phyloP scores from a whole-genome alignment of 225 moss, liverwort and hornwort species.

The Bryum argenteum region DNA sequence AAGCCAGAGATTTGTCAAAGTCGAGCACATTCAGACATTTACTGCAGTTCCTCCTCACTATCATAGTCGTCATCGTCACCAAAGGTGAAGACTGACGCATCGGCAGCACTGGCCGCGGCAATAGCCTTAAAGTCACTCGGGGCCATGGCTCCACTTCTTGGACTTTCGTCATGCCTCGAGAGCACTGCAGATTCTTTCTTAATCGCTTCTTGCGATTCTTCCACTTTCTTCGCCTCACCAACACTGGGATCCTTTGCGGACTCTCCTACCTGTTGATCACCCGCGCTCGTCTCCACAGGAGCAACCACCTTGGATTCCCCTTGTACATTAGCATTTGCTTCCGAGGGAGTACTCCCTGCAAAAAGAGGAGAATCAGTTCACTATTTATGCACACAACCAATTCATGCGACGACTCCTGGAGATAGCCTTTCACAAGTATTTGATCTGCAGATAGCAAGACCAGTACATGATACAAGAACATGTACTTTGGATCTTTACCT shows the following conservation, averaged over 20 bases:
- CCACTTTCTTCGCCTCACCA: slow-evolving; percentile 33
- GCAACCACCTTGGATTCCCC: slow-evolving; percentile 26
- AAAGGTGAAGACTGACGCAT: slow-evolving; percentile 97
- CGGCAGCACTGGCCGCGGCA: slow-evolving; percentile 93
- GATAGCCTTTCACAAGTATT: neutral
- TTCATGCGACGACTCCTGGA: neutral
- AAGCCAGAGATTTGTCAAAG: slow-evolving; percentile 10
- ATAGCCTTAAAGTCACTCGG: slow-evolving; percentile 94
- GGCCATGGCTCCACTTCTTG: slow-evolving; percentile 59
- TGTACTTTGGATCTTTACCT: slow-evolving; percentile 24
- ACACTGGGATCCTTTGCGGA: slow-evolving; percentile 29
- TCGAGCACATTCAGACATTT: neutral
- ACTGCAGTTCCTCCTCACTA: slow-evolving; percentile 78
- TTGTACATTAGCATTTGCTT: slow-evolving; percentile 24
- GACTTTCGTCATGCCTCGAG: slow-evolving; percentile 57
- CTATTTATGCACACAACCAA: neutral
- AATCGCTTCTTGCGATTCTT: slow-evolving; percentile 34
- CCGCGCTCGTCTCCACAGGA: slow-evolving; percentile 35
- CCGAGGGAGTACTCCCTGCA: slow-evolving; percentile 39
- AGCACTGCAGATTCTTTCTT: slow-evolving; percentile 49
- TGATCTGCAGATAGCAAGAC: neutral
- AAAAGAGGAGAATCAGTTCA: neutral
- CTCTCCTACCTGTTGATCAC: slow-evolving; percentile 32
- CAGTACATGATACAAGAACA: neutral
- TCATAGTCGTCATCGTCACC: slow-evolving; percentile 98